These are phyloP conservation scores for Fusarium armeniacum DNA, from an alignment of 2,329 filamentous ascomycete species.

Conservation along the genomic window DNA sequence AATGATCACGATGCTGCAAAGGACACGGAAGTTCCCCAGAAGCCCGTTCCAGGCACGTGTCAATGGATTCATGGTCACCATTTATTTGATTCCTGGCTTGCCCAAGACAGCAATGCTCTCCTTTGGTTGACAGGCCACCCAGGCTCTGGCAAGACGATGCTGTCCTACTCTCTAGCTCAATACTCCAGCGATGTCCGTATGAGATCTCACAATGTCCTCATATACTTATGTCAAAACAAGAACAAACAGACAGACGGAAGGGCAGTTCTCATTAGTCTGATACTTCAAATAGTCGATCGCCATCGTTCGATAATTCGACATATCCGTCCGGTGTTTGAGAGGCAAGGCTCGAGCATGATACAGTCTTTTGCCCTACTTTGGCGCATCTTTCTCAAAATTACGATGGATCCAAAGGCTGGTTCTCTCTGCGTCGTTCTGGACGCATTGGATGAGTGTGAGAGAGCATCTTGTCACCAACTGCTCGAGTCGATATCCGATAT, in stretches of 20 bases:
- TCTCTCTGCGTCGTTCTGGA: background rate
- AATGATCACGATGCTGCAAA: background rate
- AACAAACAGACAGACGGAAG: background rate
- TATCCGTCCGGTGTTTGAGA: background rate
- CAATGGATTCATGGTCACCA: background rate
- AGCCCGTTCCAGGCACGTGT: background rate
- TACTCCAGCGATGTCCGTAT: background rate
- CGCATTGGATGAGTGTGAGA: background rate
- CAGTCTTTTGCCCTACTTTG: background rate
- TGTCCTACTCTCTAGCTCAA: background rate
- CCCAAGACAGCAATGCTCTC: background rate
- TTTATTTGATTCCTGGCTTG: background rate
- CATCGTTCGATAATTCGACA: background rate
- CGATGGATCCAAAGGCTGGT: background rate
- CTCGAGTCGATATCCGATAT: background rate
- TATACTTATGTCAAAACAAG: background rate
- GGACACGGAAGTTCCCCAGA: background rate
- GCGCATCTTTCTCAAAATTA: background rate
- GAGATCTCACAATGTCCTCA: background rate
- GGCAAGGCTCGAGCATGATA: background rate
- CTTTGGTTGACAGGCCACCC: background rate
- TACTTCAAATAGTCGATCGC: background rate
- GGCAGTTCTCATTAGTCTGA: background rate
- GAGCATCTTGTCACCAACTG: background rate
- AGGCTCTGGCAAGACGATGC: background rate